A percentile compares a stretch with the other conserved stretches of the same genome.
phyloP scores from a whole-genome alignment of 768 basidiomycete genomes.

The Russula earlei region DNA sequence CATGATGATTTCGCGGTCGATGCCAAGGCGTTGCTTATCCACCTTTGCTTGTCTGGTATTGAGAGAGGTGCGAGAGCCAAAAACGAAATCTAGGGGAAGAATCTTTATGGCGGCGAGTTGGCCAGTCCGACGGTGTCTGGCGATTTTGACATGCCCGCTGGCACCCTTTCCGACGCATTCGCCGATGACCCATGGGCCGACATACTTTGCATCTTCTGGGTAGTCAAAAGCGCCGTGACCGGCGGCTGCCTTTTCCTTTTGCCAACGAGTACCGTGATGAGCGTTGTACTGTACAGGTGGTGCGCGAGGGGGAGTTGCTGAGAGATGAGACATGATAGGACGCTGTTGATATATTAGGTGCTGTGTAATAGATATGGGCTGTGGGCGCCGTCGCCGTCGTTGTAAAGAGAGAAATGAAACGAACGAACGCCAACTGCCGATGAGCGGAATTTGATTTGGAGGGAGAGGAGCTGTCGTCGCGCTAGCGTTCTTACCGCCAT shows the following conservation, averaged over 20 bases:
- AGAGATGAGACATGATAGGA: slow-evolving; percentile 24
- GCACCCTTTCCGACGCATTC: slow-evolving; percentile 92
- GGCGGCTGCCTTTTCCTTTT: slow-evolving; percentile 78
- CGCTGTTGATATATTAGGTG: neutral
- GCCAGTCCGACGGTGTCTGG: slow-evolving; percentile 73
- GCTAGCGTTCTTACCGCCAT: neutral
- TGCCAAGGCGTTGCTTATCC: slow-evolving; percentile 75
- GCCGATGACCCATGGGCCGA: slow-evolving; percentile 90
- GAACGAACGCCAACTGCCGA: too few relatives aligned
- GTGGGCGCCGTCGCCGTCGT: neutral
- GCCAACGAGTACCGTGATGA: slow-evolving; percentile 75
- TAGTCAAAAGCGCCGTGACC: slow-evolving; percentile 66
- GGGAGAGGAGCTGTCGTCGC: too few relatives aligned
- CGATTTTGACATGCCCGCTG: slow-evolving; percentile 91
- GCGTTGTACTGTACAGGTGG: slow-evolving; percentile 65
- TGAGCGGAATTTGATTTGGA: too few relatives aligned
- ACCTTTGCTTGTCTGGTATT: slow-evolving; percentile 59
- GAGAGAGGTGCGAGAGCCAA: slow-evolving; percentile 61
- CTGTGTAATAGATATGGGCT: neutral
- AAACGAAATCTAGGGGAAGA: slow-evolving; percentile 71
- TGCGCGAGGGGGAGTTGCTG: slow-evolving; percentile 54
- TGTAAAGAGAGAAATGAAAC: too few relatives aligned
- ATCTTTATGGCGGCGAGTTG: slow-evolving; percentile 96
- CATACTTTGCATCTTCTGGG: slow-evolving; percentile 73
- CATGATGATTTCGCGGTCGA: slow-evolving; percentile 94